phyloP scores from a whole-genome alignment of 768 basidiomycete species.

The Leccinum incarnatum region DNA sequence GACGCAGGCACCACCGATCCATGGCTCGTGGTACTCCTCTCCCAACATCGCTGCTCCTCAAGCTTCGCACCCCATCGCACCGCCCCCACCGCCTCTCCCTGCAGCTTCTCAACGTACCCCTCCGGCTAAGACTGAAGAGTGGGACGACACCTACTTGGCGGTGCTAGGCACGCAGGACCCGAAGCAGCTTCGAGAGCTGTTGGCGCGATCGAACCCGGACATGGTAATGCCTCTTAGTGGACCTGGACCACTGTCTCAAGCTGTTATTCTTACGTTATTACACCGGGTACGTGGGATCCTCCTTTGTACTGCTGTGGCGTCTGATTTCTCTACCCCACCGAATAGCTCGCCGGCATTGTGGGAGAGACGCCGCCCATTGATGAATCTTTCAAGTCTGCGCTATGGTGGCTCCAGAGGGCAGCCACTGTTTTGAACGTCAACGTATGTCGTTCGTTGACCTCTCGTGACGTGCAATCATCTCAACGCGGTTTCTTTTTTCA shows the following conservation, averaged over 20 bases:
- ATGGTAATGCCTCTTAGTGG: constrained; percentile 76
- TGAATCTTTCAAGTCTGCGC: constrained; percentile 74
- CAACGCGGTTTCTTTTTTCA: constrained; percentile 21
- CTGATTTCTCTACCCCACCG: not conserved
- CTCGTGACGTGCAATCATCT: not conserved
- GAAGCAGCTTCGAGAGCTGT: constrained; percentile 68
- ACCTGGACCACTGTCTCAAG: constrained; percentile 68
- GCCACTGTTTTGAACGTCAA: constrained; percentile 69
- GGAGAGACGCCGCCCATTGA: constrained; percentile 76
- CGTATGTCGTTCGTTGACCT: constrained; percentile 37
- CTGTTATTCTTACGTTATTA: constrained; percentile 78
- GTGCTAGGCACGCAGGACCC: constrained; percentile 75
- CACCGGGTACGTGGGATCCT: constrained; percentile 58
- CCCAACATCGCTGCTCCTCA: constrained; percentile 74
- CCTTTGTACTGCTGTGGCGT: not conserved
- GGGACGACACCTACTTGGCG: constrained; percentile 81
- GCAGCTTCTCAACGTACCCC: constrained; percentile 47
- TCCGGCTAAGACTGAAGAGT: constrained; percentile 65
- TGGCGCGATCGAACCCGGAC: constrained; percentile 74
- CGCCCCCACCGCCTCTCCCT: constrained; percentile 48
- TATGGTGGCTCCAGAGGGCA: constrained; percentile 87
- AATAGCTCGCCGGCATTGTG: constrained; percentile 68
- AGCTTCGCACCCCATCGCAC: constrained; percentile 74
- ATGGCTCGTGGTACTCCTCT: constrained; percentile 53
- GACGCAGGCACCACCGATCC: constrained; percentile 30